These are phyloP conservation scores for Seminavis robusta DNA, from an alignment of 108 stramenopile species.

Conservation along the genomic window DNA sequence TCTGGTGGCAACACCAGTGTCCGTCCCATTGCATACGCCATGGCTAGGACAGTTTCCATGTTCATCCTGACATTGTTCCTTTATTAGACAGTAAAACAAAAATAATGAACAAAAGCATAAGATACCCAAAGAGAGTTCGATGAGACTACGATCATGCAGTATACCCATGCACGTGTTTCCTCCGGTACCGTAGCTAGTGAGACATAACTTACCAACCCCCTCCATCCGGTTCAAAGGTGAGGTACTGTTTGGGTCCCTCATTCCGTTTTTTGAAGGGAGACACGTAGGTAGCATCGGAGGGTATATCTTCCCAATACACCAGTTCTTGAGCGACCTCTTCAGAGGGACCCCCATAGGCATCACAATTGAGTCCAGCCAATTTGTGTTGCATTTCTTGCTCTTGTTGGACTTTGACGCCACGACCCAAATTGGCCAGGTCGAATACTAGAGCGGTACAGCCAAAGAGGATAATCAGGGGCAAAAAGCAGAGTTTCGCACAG, in stretches of 20 bases:
- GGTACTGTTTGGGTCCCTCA: constrained; percentile 34
- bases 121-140: background rate
- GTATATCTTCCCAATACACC: constrained; percentile 87
- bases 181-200: background rate
- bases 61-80: constrained; percentile 11
- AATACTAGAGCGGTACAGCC: too few relatives aligned
- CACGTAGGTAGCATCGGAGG: constrained; percentile 46
- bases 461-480: too few relatives aligned
- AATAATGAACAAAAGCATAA: background rate
- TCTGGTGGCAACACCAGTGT: constrained; percentile 57
- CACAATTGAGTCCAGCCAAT: constrained; percentile 68
- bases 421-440: too few relatives aligned
- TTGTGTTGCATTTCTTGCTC: constrained; percentile 20
- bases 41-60: constrained; percentile 44
- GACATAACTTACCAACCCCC: constrained; percentile 78
- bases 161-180: constrained; percentile 56
- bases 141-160: background rate
- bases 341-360: constrained; percentile 65
- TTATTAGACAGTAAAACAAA: background rate
- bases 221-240: constrained; percentile 88
- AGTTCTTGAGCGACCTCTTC: constrained; percentile 70
- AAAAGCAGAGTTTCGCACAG: too few relatives aligned
- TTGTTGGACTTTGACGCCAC: too few relatives aligned
- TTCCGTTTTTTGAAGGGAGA: constrained; percentile 39
- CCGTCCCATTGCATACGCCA: constrained; percentile 86